Conservation (phyloP, 1,284 basidiomycete species). For the Ceratobasidium sp. region DNA sequence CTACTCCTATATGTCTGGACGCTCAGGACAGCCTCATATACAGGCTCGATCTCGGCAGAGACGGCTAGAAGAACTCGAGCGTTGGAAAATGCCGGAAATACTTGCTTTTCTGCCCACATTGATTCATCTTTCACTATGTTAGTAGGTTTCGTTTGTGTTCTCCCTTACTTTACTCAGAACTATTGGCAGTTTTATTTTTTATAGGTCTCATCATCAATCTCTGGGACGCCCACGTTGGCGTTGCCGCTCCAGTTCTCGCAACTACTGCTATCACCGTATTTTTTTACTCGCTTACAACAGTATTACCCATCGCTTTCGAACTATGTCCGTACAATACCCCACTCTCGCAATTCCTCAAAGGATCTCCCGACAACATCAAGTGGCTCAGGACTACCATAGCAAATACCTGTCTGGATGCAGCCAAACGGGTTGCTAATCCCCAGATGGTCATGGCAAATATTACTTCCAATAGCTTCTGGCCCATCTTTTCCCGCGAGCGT, state of each 20-base stretch:
- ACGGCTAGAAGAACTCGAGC: constrained; percentile 31
- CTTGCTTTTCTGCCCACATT: constrained; percentile 33
- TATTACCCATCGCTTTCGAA: constrained; percentile 27
- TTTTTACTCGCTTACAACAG: constrained; percentile 21
- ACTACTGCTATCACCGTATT: background rate
- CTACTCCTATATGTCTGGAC: constrained; percentile 42
- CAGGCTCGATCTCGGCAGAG: constrained; percentile 36
- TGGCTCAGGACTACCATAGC: background rate
- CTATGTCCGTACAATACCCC: constrained; percentile 36
- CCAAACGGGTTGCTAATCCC: background rate
- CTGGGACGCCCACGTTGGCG: constrained; percentile 23
- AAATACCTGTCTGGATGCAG: background rate
- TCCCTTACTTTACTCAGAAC: too few relatives aligned
- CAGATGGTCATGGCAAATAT: background rate
- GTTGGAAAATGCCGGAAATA: constrained; percentile 43
- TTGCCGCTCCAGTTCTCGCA: constrained; percentile 30
- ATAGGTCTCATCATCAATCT: constrained; percentile 25
- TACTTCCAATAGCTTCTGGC: background rate
- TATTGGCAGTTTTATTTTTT: constrained; percentile 25
- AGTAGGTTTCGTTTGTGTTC: background rate
- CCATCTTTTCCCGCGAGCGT: background rate
- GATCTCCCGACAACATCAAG: background rate
- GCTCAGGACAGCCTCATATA: constrained; percentile 33
- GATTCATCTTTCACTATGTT: constrained; percentile 41
- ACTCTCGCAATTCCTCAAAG: constrained; percentile 20